Conservation (phyloP, 2,329 filamentous ascomycete species). For the Clonostachys chloroleuca region DNA sequence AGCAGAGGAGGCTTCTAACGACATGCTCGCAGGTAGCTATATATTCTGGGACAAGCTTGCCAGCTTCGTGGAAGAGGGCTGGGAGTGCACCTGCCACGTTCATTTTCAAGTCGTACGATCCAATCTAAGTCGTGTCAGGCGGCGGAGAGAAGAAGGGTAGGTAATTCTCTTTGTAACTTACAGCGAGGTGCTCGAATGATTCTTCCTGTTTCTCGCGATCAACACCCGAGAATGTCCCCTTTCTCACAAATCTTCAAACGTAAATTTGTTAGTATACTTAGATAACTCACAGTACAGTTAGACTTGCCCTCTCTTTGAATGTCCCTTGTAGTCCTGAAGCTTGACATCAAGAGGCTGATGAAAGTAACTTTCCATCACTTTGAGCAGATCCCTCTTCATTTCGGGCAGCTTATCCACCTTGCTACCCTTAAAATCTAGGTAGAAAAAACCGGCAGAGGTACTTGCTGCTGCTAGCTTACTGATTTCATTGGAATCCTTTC, state of each 20-base stretch:
- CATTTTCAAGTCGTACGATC: too few relatives aligned
- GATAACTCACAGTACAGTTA: background rate
- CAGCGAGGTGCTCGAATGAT: background rate
- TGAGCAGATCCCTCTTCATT: slow-evolving; percentile 45
- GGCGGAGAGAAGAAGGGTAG: too few relatives aligned
- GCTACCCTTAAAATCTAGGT: slow-evolving; percentile 46
- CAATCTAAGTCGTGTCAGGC: too few relatives aligned
- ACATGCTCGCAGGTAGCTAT: background rate
- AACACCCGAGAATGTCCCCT: background rate
- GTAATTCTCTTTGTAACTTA: background rate
- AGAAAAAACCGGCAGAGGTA: slow-evolving; percentile 40
- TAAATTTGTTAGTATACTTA: background rate
- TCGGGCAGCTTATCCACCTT: slow-evolving; percentile 47
- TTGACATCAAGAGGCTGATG: slow-evolving; percentile 47
- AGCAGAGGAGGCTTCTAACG: background rate
- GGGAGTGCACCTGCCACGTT: too few relatives aligned
- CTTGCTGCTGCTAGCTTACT: too few relatives aligned
- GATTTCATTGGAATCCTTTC: too few relatives aligned
- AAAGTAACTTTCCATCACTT: slow-evolving; percentile 53
- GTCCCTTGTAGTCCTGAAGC: slow-evolving; percentile 29
- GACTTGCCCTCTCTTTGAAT: background rate
- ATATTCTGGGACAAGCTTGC: background rate
- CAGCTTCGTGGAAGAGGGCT: background rate
- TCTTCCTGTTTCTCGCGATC: background rate
- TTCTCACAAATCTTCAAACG: background rate